These are phyloP conservation scores for Fagopyrum esculentum DNA, from an alignment of 148 eudicot genomes.

Conservation along the genomic window DNA sequence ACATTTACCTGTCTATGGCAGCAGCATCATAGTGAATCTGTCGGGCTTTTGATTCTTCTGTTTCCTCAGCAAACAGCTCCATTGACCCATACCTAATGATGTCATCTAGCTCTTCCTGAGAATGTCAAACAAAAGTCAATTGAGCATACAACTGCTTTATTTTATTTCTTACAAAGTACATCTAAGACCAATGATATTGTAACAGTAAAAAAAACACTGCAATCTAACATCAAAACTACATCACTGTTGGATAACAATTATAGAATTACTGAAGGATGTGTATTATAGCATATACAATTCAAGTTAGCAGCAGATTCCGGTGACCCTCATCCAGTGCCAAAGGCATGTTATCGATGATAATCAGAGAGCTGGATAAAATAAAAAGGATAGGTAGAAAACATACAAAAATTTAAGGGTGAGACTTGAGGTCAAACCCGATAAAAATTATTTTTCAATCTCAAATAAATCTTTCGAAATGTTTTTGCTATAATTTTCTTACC, in stretches of 20 bases:
- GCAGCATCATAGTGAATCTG: conserved; percentile 97
- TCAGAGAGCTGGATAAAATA: background rate
- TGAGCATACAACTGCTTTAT: background rate
- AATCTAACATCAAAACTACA: background rate
- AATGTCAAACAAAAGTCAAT: background rate
- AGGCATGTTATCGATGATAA: background rate
- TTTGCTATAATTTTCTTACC: background rate
- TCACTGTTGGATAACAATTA: background rate
- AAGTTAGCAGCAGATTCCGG: background rate
- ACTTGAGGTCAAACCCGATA: background rate
- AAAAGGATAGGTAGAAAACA: background rate
- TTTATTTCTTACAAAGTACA: background rate
- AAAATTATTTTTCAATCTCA: background rate
- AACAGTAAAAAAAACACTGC: background rate
- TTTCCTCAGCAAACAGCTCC: conserved; percentile 89
- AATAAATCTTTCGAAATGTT: background rate
- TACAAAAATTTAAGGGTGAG: background rate
- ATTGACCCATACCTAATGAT: conserved; percentile 93
- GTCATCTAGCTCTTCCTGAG: conserved; percentile 91
- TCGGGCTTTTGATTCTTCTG: conserved; percentile 89
- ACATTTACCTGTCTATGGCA: conserved; percentile 71
- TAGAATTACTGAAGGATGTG: background rate
- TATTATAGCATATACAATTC: background rate
- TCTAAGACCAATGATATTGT: background rate
- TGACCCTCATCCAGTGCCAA: background rate